Evolutionary conservation across 2,329 filamentous ascomycete species (phyloP), one percentile per base, ranked within the genome.

Genomic region (Fusarium buxicola): DNA sequence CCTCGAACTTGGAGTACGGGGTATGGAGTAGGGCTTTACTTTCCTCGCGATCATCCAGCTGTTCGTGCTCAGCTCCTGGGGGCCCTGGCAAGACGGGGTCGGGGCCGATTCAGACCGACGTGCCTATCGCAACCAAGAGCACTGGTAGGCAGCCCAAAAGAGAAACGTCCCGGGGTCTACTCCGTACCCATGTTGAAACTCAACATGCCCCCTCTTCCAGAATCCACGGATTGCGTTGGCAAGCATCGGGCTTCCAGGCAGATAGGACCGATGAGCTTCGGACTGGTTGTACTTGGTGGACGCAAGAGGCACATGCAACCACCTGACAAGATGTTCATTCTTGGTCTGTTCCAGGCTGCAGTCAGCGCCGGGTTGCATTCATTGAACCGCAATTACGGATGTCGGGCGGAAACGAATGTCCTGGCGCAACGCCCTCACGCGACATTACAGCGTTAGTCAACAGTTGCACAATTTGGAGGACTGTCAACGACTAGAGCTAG

Each of bases 261-360:
- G 47, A 46, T 31, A 38, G 34, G 40, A 31, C 57, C 57, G 59
- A 59, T 31, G 28, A 39, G 18, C 34, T 30, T 62, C 28, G 52
- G 34, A n/a, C 35, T 31, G 27, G 16, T 27, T 16, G 28, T n/a
- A 16, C 25, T 56, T 36, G 34, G 13, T 44, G 39, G 46, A 40
- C 31, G 21, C 32, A 31, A 44, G 39, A 62, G 27, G 39, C 21
- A 30, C 24, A 47, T 35, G 51, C 41, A 41, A 36, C 44, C 39
- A 38, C 24, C 44, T 25, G 35, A 38, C 36, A 54, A 47, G 44
- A 63, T 58, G 47, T 58, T 50, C 62, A 36, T 32, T 63, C 15
- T 62, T 41, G 41, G 52, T 62, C 39, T 36, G 27, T 16, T 62
- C 35, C 43, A 7, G 31, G 28, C 47, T 18, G 39, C 27, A 32